phyloP scores from a whole-genome alignment of 495 filamentous ascomycete genomes.

The Elasticomyces elasticus region DNA sequence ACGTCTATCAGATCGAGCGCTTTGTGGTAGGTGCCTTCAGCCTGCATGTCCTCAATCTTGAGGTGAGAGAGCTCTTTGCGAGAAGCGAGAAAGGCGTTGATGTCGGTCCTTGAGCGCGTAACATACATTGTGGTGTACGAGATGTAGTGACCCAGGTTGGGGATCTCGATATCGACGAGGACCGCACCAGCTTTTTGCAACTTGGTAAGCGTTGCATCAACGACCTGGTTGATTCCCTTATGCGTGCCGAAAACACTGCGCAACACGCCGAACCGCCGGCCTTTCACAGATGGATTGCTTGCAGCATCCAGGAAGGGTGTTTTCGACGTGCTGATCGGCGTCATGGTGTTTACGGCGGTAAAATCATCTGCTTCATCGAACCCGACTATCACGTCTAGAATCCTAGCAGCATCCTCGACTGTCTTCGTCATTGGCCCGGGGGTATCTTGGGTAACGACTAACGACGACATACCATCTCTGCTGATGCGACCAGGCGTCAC shows the following conservation, averaged over 20 bases:
- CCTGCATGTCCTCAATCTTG: conserved; percentile 12
- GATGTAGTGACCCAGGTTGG: conserved; percentile 29
- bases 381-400: conserved; percentile 9
- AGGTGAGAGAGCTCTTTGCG: conserved; percentile 19
- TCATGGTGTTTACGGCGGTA: neutral
- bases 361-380: conserved; percentile 7
- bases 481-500: conserved; percentile 21
- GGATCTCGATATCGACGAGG: conserved; percentile 28
- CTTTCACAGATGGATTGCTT: conserved; percentile 9
- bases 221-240: conserved; percentile 24
- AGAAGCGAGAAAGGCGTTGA: conserved; percentile 29
- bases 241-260: conserved; percentile 28
- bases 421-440: conserved; percentile 12
- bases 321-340: neutral
- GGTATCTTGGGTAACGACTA: conserved; percentile 10
- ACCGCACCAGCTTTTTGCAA: conserved; percentile 18
- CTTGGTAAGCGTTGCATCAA: conserved; percentile 20
- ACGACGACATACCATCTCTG: conserved; percentile 13
- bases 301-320: conserved; percentile 6
- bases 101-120: conserved; percentile 27
- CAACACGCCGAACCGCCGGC: conserved; percentile 25
- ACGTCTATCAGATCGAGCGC: conserved; percentile 13
- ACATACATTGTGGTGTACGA: conserved; percentile 22
- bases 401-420: conserved; percentile 9
- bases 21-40: neutral